These are phyloP conservation scores for Anaeromyces robustus DNA, from an alignment of 192 early-diverging fungal species.

Conservation along the genomic window DNA sequence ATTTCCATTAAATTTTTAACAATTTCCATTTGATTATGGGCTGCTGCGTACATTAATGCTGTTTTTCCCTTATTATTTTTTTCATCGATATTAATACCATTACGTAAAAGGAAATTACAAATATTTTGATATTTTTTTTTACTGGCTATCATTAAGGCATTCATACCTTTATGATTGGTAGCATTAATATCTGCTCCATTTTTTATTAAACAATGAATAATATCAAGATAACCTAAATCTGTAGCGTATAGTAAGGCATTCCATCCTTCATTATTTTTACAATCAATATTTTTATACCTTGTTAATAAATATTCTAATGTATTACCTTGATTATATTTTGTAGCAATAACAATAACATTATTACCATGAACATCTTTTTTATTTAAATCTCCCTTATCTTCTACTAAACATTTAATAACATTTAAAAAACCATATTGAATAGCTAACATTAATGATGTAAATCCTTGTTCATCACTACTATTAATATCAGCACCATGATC, in stretches of 20 bases:
- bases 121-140: not conserved
- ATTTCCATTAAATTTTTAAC: not conserved
- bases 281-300: not conserved
- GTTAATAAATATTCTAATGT: not conserved
- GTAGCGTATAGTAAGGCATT: not conserved
- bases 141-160: not conserved
- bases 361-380: not conserved
- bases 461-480: not conserved
- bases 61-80: not conserved
- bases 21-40: not conserved
- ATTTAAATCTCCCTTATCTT: not conserved
- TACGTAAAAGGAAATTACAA: not conserved
- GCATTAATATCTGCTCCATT: not conserved
- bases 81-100: not conserved
- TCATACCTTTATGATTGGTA: not conserved
- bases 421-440: not conserved
- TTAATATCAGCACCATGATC: not conserved
- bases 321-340: not conserved
- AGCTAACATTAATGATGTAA: not conserved
- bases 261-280: not conserved
- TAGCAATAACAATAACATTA: not conserved
- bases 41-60: not conserved
- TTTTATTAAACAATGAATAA: not conserved
- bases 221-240: not conserved
- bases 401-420: not conserved